Evolutionary conservation across 129 eudicot species (phyloP).

Genomic region (Pittosporum tobira): DNA sequence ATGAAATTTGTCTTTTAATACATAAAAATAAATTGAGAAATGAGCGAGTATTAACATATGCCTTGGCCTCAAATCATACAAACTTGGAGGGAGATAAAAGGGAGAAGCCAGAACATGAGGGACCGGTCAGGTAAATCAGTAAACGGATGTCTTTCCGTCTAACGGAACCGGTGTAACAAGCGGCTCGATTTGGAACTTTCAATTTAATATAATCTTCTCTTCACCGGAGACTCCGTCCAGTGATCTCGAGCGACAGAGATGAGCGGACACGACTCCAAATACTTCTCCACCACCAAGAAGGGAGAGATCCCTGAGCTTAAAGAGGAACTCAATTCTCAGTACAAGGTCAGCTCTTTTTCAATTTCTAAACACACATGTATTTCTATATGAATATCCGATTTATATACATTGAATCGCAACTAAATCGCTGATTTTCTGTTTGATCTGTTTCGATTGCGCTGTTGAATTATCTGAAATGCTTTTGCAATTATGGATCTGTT

Average conservation of each 20-base stretch:
- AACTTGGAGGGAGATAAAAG: background rate
- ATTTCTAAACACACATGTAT: background rate
- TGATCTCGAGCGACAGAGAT: constrained; percentile 32
- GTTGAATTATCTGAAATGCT: background rate
- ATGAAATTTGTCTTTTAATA: no score
- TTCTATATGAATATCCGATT: background rate
- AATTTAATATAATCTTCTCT: no score
- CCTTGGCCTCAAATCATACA: background rate
- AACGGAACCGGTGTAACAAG: background rate
- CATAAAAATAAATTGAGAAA: no score
- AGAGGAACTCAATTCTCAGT: constrained; percentile 98
- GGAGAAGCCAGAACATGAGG: background rate
- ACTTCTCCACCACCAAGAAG: constrained; percentile 94
- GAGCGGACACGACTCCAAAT: constrained; percentile 99
- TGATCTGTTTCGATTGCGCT: constrained; percentile 13
- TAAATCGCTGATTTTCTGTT: background rate
- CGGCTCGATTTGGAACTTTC: constrained; percentile 1
- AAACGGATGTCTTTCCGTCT: background rate
- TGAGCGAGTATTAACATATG: no score
- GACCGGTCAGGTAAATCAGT: background rate
- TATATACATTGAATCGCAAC: background rate
- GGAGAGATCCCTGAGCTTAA: constrained; percentile 98
- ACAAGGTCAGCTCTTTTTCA: constrained; percentile 43
- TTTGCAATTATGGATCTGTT: background rate
- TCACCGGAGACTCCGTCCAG: constrained; percentile 13